phyloP scores from a whole-genome alignment of 306 rosid species.

The Cucumis cinereus region DNA sequence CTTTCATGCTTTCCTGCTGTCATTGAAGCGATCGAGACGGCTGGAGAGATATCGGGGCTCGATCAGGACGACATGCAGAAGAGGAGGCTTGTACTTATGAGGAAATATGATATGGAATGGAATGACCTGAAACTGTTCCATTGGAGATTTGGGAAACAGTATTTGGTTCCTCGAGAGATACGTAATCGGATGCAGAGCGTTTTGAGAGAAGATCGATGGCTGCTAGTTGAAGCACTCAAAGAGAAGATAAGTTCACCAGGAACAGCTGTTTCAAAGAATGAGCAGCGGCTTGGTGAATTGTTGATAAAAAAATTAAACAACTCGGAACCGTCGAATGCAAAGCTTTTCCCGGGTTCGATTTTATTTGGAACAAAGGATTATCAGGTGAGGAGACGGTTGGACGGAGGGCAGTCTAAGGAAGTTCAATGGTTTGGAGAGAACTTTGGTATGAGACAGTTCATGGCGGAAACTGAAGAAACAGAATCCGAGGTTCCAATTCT shows the following conservation, averaged over 20 bases:
- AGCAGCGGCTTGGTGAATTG: constrained; percentile 33
- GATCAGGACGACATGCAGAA: constrained; percentile 58
- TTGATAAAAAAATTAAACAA: constrained; percentile 38
- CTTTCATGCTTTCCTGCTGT: constrained; percentile 60
- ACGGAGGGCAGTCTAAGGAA: constrained; percentile 60
- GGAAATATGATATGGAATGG: constrained; percentile 72
- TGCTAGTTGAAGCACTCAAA: constrained; percentile 45
- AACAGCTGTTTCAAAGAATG: constrained; percentile 26
- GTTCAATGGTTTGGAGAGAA: constrained; percentile 80
- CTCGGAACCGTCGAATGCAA: constrained; percentile 14
- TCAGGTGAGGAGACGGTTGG: constrained; percentile 53
- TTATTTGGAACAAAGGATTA: constrained; percentile 50
- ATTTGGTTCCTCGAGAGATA: constrained; percentile 57
- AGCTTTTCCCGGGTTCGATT: constrained; percentile 37
- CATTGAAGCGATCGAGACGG: constrained; percentile 69
- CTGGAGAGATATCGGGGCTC: constrained; percentile 56
- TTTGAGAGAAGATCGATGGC: constrained; percentile 76
- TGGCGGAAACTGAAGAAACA: constrained; percentile 29
- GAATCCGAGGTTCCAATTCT: constrained; percentile 38
- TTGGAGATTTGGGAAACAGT: constrained; percentile 89
- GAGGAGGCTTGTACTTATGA: constrained; percentile 39
- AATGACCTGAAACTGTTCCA: constrained; percentile 68
- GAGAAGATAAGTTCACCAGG: constrained; percentile 27
- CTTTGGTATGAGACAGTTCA: constrained; percentile 60
- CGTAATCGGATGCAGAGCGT: constrained; percentile 39